Percentiles rank a stretch among this genome's conserved stretches.
Conservation (phyloP, 2,329 filamentous ascomycete genomes). For the Pseudogymnoascus sp. region DNA sequence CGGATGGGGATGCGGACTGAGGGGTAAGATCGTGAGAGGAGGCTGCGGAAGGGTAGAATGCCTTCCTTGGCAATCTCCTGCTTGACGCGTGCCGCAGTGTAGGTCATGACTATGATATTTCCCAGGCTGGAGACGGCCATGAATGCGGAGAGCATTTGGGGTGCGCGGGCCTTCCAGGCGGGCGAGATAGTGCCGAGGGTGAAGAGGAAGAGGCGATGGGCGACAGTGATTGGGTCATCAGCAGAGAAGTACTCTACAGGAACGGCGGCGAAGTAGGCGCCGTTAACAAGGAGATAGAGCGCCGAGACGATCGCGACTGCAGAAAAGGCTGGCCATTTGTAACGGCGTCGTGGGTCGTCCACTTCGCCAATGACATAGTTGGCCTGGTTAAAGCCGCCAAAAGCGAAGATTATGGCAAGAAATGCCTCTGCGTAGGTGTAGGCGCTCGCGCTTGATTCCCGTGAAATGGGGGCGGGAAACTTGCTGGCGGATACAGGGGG, state of each 20-base stretch:
- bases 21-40: conserved; percentile 33
- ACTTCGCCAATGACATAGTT: conserved; percentile 39
- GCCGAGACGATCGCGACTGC: conserved; percentile 29
- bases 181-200: conserved; percentile 29
- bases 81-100: conserved; percentile 48
- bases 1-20: conserved; percentile 6
- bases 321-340: conserved; percentile 30
- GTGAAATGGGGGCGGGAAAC: background rate
- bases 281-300: conserved; percentile 35
- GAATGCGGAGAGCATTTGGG: conserved; percentile 40
- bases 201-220: conserved; percentile 31
- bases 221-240: conserved; percentile 24
- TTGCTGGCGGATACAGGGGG: conserved; percentile 2
- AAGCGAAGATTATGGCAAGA: conserved; percentile 37
- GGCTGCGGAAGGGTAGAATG: conserved; percentile 42
- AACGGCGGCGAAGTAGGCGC: conserved; percentile 38
- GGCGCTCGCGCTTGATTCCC: background rate
- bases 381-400: conserved; percentile 37
- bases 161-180: conserved; percentile 16
- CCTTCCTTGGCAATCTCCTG: conserved; percentile 56
- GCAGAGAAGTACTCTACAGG: conserved; percentile 23
- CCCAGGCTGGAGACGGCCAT: conserved; percentile 48
- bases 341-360: conserved; percentile 31
- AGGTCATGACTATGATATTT: conserved; percentile 52
- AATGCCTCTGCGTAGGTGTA: conserved; percentile 34